Conservation (phyloP, 2,329 filamentous ascomycete species). For the Xylaria arbuscula region DNA sequence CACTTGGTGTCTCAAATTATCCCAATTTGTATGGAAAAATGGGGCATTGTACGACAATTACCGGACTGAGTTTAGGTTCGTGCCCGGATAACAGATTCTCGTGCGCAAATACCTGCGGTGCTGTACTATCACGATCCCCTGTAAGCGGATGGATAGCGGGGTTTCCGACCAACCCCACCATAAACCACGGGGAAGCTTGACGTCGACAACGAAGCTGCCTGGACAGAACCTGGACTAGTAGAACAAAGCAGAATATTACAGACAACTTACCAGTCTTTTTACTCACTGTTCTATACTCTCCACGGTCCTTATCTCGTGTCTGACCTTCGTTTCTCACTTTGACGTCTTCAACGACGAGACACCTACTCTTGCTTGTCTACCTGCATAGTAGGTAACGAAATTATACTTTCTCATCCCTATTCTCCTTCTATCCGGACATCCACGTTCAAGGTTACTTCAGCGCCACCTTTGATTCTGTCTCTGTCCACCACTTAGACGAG, state of each 20-base stretch:
- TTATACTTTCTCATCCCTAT: neutral
- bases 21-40: too few relatives aligned
- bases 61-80: too few relatives aligned
- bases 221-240: slow-evolving; percentile 27
- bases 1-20: too few relatives aligned
- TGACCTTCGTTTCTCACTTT: neutral
- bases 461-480: neutral
- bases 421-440: neutral
- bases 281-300: neutral
- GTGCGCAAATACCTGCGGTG: too few relatives aligned
- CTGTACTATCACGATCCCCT: neutral
- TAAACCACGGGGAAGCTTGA: slow-evolving; percentile 27
- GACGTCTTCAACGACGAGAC: neutral
- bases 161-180: slow-evolving; percentile 26
- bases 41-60: too few relatives aligned
- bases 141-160: slow-evolving; percentile 27
- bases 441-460: neutral
- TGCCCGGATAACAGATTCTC: too few relatives aligned
- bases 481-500: neutral
- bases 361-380: neutral
- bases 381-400: neutral
- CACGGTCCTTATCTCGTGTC: neutral
- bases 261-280: neutral
- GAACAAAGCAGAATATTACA: neutral
- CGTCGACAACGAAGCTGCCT: slow-evolving; percentile 39